Percentiles rank a stretch among this genome's conserved stretches.
phyloP scores from a whole-genome alignment of 2,329 filamentous ascomycete genomes.

The Berkeleyomyces basicola region DNA sequence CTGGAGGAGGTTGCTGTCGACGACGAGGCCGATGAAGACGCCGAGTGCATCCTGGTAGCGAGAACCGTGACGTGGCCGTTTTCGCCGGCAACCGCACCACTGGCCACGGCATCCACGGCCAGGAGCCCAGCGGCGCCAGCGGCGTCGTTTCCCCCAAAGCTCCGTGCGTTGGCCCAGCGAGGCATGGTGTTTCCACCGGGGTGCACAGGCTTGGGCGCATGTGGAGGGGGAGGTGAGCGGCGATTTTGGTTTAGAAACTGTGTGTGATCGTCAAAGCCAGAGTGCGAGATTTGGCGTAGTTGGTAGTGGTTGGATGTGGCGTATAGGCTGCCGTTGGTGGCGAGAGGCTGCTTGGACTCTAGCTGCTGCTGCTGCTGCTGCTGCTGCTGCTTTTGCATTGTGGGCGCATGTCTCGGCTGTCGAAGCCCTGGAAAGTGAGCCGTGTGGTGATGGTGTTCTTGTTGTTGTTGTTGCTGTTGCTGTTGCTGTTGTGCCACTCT shows the following conservation, averaged over 20 bases:
- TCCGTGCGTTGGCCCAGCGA: slow-evolving; percentile 11
- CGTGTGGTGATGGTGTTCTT: neutral
- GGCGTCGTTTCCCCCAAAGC: slow-evolving; percentile 4
- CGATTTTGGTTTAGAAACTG: slow-evolving; percentile 8
- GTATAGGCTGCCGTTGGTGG: neutral
- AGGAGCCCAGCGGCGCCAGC: neutral
- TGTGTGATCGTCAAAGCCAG: slow-evolving; percentile 7
- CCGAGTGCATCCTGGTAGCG: neutral
- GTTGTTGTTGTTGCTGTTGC: neutral
- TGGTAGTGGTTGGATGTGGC: neutral
- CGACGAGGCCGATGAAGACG: neutral
- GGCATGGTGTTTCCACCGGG: slow-evolving; percentile 9
- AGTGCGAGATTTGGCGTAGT: neutral
- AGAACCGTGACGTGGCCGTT: neutral
- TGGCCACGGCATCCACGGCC: neutral
- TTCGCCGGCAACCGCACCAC: neutral
- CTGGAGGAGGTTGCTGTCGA: neutral
- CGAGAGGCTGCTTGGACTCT: neutral
- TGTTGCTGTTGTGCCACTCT: neutral
- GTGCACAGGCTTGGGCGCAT: slow-evolving; percentile 10
- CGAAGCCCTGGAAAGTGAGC: neutral
- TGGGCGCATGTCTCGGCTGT: neutral
- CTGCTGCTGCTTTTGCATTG: neutral
- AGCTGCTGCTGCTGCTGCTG: neutral
- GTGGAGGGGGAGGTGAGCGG: slow-evolving; percentile 8